phyloP scores from a whole-genome alignment of 2,329 filamentous ascomycete genomes.

The Volutella citrinella region DNA sequence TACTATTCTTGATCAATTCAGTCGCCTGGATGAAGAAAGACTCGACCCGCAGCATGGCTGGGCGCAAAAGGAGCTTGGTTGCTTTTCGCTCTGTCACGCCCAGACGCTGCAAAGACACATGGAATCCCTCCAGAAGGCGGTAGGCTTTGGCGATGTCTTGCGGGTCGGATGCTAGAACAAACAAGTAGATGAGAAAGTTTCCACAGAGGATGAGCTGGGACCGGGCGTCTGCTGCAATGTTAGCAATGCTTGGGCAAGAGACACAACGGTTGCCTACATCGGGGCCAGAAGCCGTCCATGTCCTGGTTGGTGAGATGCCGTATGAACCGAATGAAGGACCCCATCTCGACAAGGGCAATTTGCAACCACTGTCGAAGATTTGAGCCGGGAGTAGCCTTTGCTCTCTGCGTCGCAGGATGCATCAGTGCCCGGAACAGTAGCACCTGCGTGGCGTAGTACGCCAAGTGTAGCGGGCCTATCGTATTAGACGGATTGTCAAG shows the following conservation, averaged over 20 bases:
- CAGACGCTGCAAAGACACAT: slow-evolving; percentile 34
- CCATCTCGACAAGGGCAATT: slow-evolving; percentile 33
- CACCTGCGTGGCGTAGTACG: slow-evolving; percentile 40
- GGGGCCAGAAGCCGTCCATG: slow-evolving; percentile 42
- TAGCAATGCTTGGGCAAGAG: slow-evolving; percentile 1
- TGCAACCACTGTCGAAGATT: slow-evolving; percentile 34
- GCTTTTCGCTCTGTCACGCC: slow-evolving; percentile 28
- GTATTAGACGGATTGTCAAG: slow-evolving; percentile 8
- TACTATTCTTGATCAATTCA: slow-evolving; percentile 22
- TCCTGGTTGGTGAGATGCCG: slow-evolving; percentile 30
- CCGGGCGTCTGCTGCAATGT: slow-evolving; percentile 28
- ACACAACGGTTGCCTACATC: slow-evolving; percentile 42
- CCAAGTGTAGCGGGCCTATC: slow-evolving; percentile 37
- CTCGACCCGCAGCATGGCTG: slow-evolving; percentile 36
- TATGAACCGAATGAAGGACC: slow-evolving; percentile 38
- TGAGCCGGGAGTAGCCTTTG: slow-evolving; percentile 35
- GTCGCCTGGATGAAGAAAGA: slow-evolving; percentile 39
- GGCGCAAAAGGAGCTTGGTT: slow-evolving; percentile 31
- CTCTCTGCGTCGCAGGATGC: slow-evolving; percentile 40
- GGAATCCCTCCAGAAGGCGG: slow-evolving; percentile 35
- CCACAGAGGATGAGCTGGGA: slow-evolving; percentile 45
- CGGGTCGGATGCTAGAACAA: slow-evolving; percentile 38
- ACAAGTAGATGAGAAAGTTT: slow-evolving; percentile 48
- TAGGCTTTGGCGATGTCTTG: slow-evolving; percentile 33
- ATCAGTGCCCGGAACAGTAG: slow-evolving; percentile 43